Evolutionary conservation across 805 yeast species (phyloP), one percentile per base, ranked within the genome.

Genomic region (Yarrowia bubula): DNA sequence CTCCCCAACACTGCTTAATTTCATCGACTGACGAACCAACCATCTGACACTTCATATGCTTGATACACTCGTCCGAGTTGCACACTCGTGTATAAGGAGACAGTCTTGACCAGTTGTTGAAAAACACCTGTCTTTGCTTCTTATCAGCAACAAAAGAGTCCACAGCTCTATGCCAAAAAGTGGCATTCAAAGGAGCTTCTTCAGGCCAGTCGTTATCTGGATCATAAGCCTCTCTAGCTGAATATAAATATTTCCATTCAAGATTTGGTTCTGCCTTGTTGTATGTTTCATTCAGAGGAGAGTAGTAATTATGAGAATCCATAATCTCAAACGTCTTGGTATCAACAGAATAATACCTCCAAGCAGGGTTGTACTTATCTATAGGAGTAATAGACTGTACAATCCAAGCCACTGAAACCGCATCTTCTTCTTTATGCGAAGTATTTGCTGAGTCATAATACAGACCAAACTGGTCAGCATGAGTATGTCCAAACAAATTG

Each of bases 271-370:
- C 47, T 1, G 32, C 48, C 10, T 48, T 48, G 33, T 60, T 60
- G 62, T 84, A 84, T 15, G 81, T 80, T 61, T 80, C 81, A 71
- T 86, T 85, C 69, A 87, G 78, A 65, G 78, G 78, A 10, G 87
- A 79, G 73, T 80, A 86, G 75, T 80, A 85, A 69, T 85, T 86
- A 75, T 37, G 37, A 83, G 88, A 67, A 71, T 87, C 84, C 80
- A 85, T 79, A 66, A 87, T 77, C 67, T 82, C 82, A 75, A 85
- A 86, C 3, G 89, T 81, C 67, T 81, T 75, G 17, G 81, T 75
- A 71, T 87, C 90, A 58, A 87, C 86, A 68, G 84, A 84, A 70
- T 87, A 87, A 75, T 86, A 86, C 73, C 89, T 82, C 88, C 89
- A 87, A 22, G 86, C 81, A 4, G 92, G 92, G 72, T 87, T 87